Evolutionary conservation across 345 rosid genomes (phyloP), one percentile per base, ranked within the genome.

Genomic region (Boechera retrofracta): DNA sequence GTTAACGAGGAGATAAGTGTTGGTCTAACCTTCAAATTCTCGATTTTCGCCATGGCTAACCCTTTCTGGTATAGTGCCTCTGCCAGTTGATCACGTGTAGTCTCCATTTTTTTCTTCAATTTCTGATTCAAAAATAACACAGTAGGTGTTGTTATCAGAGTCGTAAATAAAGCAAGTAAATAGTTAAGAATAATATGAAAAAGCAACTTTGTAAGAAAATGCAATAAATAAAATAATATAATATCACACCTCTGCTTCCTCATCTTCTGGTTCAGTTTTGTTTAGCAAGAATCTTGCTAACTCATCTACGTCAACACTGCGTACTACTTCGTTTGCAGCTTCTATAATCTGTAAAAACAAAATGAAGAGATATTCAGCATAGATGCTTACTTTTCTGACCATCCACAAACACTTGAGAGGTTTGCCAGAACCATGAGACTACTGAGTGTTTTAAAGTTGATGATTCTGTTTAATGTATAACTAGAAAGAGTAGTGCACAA

Each of bases 61-160:
- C 98, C 99, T 83, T 95, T 95, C 69, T 88, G 95, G 83, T 92
- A 92, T 11, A 95, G 72, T 53, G 98, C 96, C 57, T 88, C 98
- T 24, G 90, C 88, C 63, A 95, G 77, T 70, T 87, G 98, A 84
- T 95, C 98, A 53, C 96, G 88, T 33, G 85, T 80, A 65, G 85
- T 81, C 83, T 89, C 98, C 97, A 92, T 91, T 80, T 88, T 87
- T 83, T 87, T 88, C 84, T 91, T 92, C 12, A 67, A 67, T 75
- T 81, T 87, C 97, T 87, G 48, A 26, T 28, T 45, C 13, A 53
- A 41, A 65, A 12, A 12, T 24, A 49, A 64, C 44, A 51, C 44
- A 59, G 35, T n/a, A 51, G 33, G 60, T 8, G 56, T 44, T 28
- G 13, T 63, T 26, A 45, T 44, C 54, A 39, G 72, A 61, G 16